Evolutionary conservation across 139 green algal genomes (phyloP).

Genomic region (Desmodesmus armatus): DNA sequence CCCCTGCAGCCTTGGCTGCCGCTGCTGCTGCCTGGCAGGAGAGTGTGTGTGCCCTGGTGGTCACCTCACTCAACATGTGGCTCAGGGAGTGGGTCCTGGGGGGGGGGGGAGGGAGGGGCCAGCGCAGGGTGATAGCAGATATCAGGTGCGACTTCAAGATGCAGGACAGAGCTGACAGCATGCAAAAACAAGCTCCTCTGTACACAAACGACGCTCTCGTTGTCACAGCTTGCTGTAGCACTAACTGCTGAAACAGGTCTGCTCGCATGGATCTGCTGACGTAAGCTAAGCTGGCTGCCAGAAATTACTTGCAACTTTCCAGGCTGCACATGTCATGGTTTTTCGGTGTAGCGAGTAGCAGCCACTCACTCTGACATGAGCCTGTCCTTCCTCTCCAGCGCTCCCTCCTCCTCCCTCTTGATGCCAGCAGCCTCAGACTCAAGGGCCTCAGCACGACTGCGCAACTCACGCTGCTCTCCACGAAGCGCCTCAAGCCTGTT

Average conservation of each 20-base stretch:
- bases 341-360: not conserved
- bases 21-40: constrained; percentile 14
- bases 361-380: not conserved
- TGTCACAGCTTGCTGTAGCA: not conserved
- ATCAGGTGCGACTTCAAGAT: too few relatives aligned
- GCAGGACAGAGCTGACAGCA: not conserved
- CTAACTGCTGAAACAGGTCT: not conserved
- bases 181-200: not conserved
- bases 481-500: not conserved
- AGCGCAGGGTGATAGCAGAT: too few relatives aligned
- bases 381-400: not conserved
- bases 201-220: not conserved
- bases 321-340: too few relatives aligned
- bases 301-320: too few relatives aligned
- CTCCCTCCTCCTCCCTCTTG: constrained; percentile 1
- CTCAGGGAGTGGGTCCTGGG: too few relatives aligned
- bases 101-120: too few relatives aligned
- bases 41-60: too few relatives aligned
- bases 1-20: not conserved
- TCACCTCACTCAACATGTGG: too few relatives aligned
- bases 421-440: constrained; percentile 1
- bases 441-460: not conserved
- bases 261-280: not conserved
- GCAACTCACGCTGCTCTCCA: not conserved
- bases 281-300: not conserved